Base-by-base conservation (phyloP, 345 rosid species). In the Reutealis trisperma region DNA sequence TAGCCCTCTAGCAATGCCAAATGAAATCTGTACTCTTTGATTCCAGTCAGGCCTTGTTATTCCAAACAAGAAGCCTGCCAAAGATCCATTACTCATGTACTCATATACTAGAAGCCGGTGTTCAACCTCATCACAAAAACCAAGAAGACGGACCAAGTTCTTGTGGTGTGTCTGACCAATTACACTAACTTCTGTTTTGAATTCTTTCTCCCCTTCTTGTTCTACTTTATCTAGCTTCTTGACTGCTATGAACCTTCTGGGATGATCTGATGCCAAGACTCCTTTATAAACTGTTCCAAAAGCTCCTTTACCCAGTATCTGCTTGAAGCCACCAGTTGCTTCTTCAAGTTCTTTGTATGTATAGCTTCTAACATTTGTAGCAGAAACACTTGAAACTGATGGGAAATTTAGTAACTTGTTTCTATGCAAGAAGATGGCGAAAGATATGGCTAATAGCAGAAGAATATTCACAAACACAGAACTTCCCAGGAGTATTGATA, bases 401-500 rank as follows among this genome's bases (percentile, higher is more conserved):
- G 51, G 1, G 51, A 47, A 47, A 13, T 9, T 47, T 1, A 47
- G 14, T 11, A 47, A 47, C 51, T 47, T 61, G 10, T 32, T 61
- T 1, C 27, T 14, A 6, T 61, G 24, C 10, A 24, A 11, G 25
- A 27, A 45, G 70, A 42, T 22, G 22, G 51, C 25, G 6, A 66
- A 27, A 66, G 30, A 66, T 44, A 66, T 24, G 8, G 30, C 70
- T 41, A 21, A 41, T 42, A 66, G 15, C 10, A 58, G 25, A 10
- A 71, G 62, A 30, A 71, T 24, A 22, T 54, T 71, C 25, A 71
- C 25, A 34, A 68, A 19, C 24, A 37, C 77, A n/a, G 77, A 75
- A 41, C 69, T 70, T 58, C 75, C 82, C 45, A 80, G n/a, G 16
- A 77, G 74, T 44, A 80, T 0, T 3, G 78, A 73, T 16, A 60